Evolutionary conservation across 75 land plant genomes (phyloP).

Genomic region (Selaginella moellendorffii): DNA sequence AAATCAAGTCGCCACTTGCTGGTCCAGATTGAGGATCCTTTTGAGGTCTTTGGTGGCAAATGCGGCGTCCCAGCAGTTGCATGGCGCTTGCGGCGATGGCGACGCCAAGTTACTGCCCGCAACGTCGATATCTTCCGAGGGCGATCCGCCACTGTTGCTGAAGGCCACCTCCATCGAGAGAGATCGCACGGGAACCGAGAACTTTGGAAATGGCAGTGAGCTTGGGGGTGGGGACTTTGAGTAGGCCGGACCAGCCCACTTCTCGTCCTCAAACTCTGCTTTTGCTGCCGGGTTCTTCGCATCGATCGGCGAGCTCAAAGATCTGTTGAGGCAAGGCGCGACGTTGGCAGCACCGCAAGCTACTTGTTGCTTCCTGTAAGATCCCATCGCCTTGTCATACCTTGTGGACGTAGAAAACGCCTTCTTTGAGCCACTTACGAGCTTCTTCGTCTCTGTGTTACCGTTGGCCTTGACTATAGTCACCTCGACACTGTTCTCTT

Average conservation of each 20-base stretch:
- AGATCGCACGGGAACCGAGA: constrained; percentile 21
- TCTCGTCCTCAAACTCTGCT: constrained; percentile 20
- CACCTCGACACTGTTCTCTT: no score
- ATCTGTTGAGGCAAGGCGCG: no score
- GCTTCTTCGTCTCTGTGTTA: no score
- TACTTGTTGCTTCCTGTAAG: no score
- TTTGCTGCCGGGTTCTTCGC: background rate
- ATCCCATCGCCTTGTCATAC: no score
- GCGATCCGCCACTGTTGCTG: background rate
- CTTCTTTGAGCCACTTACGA: no score
- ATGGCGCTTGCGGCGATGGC: background rate
- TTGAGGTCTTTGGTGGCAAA: constrained; percentile 33
- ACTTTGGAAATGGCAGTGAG: constrained; percentile 62
- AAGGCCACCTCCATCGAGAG: background rate
- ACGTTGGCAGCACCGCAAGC: no score
- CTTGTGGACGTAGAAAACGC: no score
- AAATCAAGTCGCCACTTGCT: background rate
- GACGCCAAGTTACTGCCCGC: background rate
- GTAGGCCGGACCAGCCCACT: constrained; percentile 70
- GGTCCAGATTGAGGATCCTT: constrained; percentile 51
- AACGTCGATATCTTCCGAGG: background rate
- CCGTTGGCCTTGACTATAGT: no score
- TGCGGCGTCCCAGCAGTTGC: constrained; percentile 10
- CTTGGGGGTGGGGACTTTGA: constrained; percentile 74
- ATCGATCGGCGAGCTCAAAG: no score